These are phyloP conservation scores for Spathaspora gorwiae DNA, from an alignment of 805 yeast species.

Conservation along the genomic window DNA sequence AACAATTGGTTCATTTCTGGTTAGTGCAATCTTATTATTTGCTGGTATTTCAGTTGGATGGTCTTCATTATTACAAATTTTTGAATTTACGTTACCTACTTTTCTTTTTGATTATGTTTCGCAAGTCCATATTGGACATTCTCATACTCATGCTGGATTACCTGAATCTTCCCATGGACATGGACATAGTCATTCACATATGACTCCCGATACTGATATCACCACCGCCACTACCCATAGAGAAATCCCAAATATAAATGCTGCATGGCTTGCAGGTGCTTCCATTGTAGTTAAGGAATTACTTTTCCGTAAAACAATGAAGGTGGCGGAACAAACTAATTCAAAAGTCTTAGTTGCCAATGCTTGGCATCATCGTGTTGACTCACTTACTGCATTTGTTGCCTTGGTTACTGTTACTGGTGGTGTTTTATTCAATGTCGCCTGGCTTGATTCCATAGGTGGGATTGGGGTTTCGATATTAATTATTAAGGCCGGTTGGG, in stretches of 20 bases:
- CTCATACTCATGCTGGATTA: slow-evolving; percentile 44
- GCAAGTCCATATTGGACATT: slow-evolving; percentile 44
- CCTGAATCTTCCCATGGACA: slow-evolving; percentile 8
- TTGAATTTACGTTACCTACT: slow-evolving; percentile 65
- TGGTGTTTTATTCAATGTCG: slow-evolving; percentile 71
- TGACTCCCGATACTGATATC: slow-evolving; percentile 18
- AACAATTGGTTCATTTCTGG: slow-evolving; percentile 86
- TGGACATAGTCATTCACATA: slow-evolving; percentile 23
- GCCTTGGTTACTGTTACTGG: slow-evolving; percentile 85
- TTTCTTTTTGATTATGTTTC: slow-evolving; percentile 51
- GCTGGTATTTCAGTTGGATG: slow-evolving; percentile 93
- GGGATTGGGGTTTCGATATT: slow-evolving; percentile 81
- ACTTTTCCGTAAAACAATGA: slow-evolving; percentile 76
- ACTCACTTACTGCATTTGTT: slow-evolving; percentile 84
- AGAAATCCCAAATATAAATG: slow-evolving; percentile 61
- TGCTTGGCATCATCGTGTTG: slow-evolving; percentile 98
- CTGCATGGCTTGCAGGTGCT: slow-evolving; percentile 93
- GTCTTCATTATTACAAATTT: slow-evolving; percentile 66
- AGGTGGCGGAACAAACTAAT: slow-evolving; percentile 70
- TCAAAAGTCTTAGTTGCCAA: slow-evolving; percentile 91
- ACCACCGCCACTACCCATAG: not conserved
- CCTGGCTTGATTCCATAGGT: slow-evolving; percentile 89
- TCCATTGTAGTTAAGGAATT: slow-evolving; percentile 86
- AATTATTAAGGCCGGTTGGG: slow-evolving; percentile 79
- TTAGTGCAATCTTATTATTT: slow-evolving; percentile 71